Conservation (phyloP, 495 filamentous ascomycete species). For the Tetracladium setigerum region DNA sequence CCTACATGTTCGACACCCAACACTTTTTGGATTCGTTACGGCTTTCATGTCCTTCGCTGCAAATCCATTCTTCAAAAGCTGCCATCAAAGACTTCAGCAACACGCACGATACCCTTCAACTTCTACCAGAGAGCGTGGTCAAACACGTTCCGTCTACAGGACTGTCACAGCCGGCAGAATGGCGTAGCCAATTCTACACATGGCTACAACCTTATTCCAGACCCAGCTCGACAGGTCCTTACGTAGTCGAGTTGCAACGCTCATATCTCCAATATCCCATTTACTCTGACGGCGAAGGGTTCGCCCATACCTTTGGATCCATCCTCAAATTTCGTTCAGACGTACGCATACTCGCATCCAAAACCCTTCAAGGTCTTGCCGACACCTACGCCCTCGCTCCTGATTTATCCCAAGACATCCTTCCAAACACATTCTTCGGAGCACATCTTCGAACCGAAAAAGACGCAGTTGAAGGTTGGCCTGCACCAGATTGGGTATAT, state of each 20-base stretch:
- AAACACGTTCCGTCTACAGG: slow-evolving; percentile 4
- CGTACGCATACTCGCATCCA: slow-evolving; percentile 13
- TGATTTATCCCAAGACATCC: slow-evolving; percentile 1
- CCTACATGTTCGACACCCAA: slow-evolving; percentile 17
- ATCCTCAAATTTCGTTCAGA: slow-evolving; percentile 18
- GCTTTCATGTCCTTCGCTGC: slow-evolving; percentile 9
- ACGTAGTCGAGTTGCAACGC: slow-evolving; percentile 15
- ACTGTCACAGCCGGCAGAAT: slow-evolving; percentile 12
- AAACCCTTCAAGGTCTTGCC: slow-evolving; percentile 1
- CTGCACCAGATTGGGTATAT: slow-evolving; percentile 9
- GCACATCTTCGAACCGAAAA: slow-evolving; percentile 15
- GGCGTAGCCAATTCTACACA: slow-evolving; percentile 3
- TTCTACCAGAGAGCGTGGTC: slow-evolving; percentile 9
- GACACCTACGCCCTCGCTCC: slow-evolving; percentile 5
- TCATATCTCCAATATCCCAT: slow-evolving; percentile 13
- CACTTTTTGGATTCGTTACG: slow-evolving; percentile 13
- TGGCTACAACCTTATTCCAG: slow-evolving; percentile 8
- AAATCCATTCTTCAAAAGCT: background rate
- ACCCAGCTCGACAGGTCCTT: slow-evolving; percentile 2
- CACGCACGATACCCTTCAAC: background rate
- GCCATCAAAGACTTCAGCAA: background rate
- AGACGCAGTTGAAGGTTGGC: slow-evolving; percentile 8
- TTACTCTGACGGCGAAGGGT: slow-evolving; percentile 9
- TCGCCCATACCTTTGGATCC: slow-evolving; percentile 16
- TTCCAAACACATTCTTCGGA: slow-evolving; percentile 13